These are phyloP conservation scores for Mycosarcoma mackinlayi DNA, from an alignment of 1,284 basidiomycete species.

Conservation along the genomic window DNA sequence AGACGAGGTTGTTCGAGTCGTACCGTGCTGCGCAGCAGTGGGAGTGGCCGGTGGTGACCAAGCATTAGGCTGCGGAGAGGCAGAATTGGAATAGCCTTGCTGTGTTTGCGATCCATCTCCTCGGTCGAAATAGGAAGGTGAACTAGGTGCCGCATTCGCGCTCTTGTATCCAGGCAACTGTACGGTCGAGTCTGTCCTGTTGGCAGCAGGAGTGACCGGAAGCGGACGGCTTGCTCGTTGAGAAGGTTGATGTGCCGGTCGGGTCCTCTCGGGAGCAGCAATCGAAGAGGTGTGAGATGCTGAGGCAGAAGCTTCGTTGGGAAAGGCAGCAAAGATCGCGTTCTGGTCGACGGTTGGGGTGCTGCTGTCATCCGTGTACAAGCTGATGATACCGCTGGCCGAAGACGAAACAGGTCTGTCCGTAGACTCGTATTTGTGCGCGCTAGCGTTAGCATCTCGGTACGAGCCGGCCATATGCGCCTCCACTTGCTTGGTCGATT, in stretches of 20 bases:
- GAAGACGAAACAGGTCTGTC: constrained; percentile 43
- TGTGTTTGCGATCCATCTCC: constrained; percentile 9
- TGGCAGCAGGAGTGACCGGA: constrained; percentile 23
- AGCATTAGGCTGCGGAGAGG: constrained; percentile 26
- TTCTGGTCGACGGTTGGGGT: constrained; percentile 18
- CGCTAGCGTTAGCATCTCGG: not conserved
- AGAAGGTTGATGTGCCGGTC: constrained; percentile 13
- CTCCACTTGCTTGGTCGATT: too few species aligned
- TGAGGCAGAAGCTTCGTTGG: constrained; percentile 4
- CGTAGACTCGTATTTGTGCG: constrained; percentile 1
- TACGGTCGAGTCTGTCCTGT: constrained; percentile 6
- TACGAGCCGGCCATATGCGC: not conserved
- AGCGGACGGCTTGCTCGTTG: constrained; percentile 35
- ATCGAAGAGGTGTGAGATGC: not conserved
- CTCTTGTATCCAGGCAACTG: not conserved
- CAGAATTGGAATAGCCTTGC: constrained; percentile 27
- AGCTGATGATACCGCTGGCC: constrained; percentile 54
- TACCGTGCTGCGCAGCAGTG: constrained; percentile 16
- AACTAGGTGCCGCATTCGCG: constrained; percentile 1
- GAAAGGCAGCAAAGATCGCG: constrained; percentile 8
- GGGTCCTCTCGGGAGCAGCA: constrained; percentile 1
- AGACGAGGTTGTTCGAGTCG: constrained; percentile 17
- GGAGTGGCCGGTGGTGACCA: constrained; percentile 39
- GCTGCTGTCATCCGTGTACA: constrained; percentile 40
- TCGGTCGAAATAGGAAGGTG: constrained; percentile 12